A percentile compares a stretch with the other conserved stretches of the same genome.
Conservation (phyloP, 2,329 filamentous ascomycete species). For the Pyrenophora teres region DNA sequence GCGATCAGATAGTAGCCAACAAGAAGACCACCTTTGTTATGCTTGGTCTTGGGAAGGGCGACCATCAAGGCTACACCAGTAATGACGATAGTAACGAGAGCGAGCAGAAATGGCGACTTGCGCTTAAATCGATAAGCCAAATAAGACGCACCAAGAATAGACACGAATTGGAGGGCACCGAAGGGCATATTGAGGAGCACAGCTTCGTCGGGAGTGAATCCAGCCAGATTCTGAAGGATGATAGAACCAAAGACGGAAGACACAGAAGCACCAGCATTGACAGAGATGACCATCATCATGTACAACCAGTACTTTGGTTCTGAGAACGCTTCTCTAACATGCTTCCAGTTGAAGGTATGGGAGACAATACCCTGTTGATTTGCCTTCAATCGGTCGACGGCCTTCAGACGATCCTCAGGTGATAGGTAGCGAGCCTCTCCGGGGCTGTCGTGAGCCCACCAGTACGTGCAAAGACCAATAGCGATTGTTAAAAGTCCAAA, state of each 20-base stretch:
- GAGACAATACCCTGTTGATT: constrained; percentile 77
- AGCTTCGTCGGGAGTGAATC: constrained; percentile 64
- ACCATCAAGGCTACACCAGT: constrained; percentile 64
- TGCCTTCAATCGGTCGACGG: constrained; percentile 70
- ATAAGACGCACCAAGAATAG: constrained; percentile 52
- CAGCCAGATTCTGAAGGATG: constrained; percentile 60
- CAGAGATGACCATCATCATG: constrained; percentile 32
- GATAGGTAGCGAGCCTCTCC: constrained; percentile 64
- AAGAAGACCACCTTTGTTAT: constrained; percentile 56
- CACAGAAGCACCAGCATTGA: constrained; percentile 50
- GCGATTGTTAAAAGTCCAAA: constrained; percentile 49
- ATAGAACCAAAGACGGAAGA: constrained; percentile 65
- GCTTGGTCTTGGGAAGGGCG: constrained; percentile 48
- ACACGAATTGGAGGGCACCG: constrained; percentile 46
- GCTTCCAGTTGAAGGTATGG: constrained; percentile 68
- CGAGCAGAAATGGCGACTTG: constrained; percentile 56
- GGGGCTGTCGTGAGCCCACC: constrained; percentile 59
- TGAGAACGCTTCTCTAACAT: constrained; percentile 61
- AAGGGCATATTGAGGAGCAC: constrained; percentile 61
- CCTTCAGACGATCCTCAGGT: constrained; percentile 68
- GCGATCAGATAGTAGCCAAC: constrained; percentile 69
- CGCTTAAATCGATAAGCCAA: constrained; percentile 65
- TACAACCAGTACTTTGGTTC: constrained; percentile 61
- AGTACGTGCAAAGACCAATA: constrained; percentile 50
- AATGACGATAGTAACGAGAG: constrained; percentile 59